Conservation (phyloP, 495 filamentous ascomycete species). For the Penicillium canariense region DNA sequence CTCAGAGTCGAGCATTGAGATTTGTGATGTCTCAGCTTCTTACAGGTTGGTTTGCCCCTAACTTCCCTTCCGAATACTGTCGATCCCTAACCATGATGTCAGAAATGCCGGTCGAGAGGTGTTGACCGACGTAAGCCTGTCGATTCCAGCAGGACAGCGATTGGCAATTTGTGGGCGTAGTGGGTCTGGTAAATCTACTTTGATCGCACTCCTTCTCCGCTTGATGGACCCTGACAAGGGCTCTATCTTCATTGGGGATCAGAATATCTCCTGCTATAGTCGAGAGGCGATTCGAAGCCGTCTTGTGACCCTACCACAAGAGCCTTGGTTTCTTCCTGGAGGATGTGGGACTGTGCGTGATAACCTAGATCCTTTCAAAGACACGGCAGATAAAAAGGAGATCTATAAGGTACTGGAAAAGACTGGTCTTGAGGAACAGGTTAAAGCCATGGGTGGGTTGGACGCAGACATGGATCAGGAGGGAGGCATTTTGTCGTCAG, state of each 20-base stretch:
- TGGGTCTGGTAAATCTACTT: slow-evolving; percentile 35
- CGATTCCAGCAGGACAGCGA: background rate
- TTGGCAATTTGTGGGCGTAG: slow-evolving; percentile 24
- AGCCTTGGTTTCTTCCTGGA: slow-evolving; percentile 31
- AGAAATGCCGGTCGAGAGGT: background rate
- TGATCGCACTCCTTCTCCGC: slow-evolving; percentile 29
- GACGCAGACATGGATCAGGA: slow-evolving; percentile 11
- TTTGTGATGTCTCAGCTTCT: background rate
- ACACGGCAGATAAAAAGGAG: slow-evolving; percentile 10
- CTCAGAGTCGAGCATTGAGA: background rate
- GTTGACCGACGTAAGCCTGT: background rate
- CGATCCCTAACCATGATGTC: no score
- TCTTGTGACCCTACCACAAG: slow-evolving; percentile 36
- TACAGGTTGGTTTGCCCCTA: no score
- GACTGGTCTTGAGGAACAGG: slow-evolving; percentile 17
- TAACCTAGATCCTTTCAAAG: slow-evolving; percentile 32
- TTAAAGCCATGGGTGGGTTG: slow-evolving; percentile 20
- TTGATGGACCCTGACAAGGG: slow-evolving; percentile 27
- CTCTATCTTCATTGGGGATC: slow-evolving; percentile 10
- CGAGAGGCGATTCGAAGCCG: slow-evolving; percentile 16
- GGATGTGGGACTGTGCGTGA: slow-evolving; percentile 30
- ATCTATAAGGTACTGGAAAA: slow-evolving; percentile 22
- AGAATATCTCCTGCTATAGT: slow-evolving; percentile 10
- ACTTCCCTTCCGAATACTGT: no score
- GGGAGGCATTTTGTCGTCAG: slow-evolving; percentile 32